Base-by-base conservation (phyloP, 1,284 basidiomycete species). In the Ganoderma lingzhi region DNA sequence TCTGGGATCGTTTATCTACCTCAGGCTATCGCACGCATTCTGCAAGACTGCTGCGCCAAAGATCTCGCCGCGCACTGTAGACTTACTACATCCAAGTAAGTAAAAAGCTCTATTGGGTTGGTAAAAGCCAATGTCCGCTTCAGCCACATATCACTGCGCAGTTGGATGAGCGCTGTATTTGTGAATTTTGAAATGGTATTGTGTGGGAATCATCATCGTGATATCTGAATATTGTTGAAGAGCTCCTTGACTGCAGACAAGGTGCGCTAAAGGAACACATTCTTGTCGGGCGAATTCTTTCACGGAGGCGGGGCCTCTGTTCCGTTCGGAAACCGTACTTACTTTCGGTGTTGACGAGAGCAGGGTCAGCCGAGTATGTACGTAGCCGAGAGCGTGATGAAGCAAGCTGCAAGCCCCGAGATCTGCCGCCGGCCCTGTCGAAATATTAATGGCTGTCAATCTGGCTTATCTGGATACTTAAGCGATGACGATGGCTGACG, bases 361-460 rank as follows among this genome's bases (percentile, higher is more conserved):
- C 9, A 48, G 45, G 45, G 45, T 55, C 15, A 55, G 53, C 28
- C 53, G 53, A 55, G 14, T 41, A 37, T 9, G 37, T 37, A 19
- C 28, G 45, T 5, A 19, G 53, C 56, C 19, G 35, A n/a, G 19
- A 19, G 56, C 12, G 55, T 30, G 30, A 42, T 32, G 48, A 63
- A 37, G 48, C 61, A 32, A 56, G 6, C 12, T 23, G 45, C 61
- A n/a, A 45, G 8, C n/a, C n/a, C 65, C 61, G 65, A 67, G 65
- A 67, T 67, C 65, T 19, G 30, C 39, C 48, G 48, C 48, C 48
- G 48, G 48, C 9, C 48, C 23, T 48, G 45, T 48, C 45, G 45
- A 45, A 45, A 17, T 23, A 23, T 23, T 23, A 23, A 23, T 44
- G 63, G 66, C 58, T 53, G 12, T 53, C 68, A 68, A 72, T 72